A percentile compares a stretch with the other conserved stretches of the same genome.
Conservation (phyloP, 2,329 filamentous ascomycete genomes). For the Phialophora chinensis region DNA sequence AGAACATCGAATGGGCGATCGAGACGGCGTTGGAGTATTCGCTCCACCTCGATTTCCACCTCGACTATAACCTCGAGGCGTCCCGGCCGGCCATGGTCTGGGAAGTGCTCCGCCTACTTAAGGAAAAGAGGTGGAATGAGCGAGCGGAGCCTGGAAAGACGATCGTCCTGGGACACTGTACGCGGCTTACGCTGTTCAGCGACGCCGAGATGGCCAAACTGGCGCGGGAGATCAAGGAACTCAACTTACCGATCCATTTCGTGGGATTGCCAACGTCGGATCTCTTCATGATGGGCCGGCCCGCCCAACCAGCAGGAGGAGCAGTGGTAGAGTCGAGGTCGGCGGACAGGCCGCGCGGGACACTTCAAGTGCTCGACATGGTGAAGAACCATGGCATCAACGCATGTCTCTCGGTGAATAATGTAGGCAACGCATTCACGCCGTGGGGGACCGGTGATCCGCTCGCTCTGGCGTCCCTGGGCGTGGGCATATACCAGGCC, state of each 20-base stretch:
- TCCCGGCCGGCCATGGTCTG: conserved; percentile 59
- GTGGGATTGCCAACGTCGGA: conserved; percentile 74
- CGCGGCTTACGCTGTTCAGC: conserved; percentile 65
- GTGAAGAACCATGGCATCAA: conserved; percentile 64
- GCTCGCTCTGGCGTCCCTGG: conserved; percentile 65
- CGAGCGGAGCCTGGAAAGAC: conserved; percentile 51
- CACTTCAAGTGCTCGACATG: conserved; percentile 65
- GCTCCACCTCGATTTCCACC: conserved; percentile 71
- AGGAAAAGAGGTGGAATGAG: conserved; percentile 56
- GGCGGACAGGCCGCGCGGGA: conserved; percentile 59
- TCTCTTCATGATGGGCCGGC: conserved; percentile 71
- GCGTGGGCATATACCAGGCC: conserved; percentile 71
- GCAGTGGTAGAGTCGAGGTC: conserved; percentile 32
- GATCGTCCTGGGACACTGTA: conserved; percentile 71
- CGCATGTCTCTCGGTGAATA: conserved; percentile 70
- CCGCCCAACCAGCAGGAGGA: conserved; percentile 17
- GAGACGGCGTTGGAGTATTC: conserved; percentile 56
- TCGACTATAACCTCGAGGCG: conserved; percentile 70
- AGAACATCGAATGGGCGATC: conserved; percentile 70
- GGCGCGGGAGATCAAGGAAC: conserved; percentile 53
- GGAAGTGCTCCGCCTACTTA: conserved; percentile 60
- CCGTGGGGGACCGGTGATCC: conserved; percentile 72
- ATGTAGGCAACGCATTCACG: conserved; percentile 77
- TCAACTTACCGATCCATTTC: conserved; percentile 66
- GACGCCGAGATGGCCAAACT: conserved; percentile 59